Base-by-base conservation (phyloP, 2,329 filamentous ascomycete genomes). In the Nannizzia gypsea region DNA sequence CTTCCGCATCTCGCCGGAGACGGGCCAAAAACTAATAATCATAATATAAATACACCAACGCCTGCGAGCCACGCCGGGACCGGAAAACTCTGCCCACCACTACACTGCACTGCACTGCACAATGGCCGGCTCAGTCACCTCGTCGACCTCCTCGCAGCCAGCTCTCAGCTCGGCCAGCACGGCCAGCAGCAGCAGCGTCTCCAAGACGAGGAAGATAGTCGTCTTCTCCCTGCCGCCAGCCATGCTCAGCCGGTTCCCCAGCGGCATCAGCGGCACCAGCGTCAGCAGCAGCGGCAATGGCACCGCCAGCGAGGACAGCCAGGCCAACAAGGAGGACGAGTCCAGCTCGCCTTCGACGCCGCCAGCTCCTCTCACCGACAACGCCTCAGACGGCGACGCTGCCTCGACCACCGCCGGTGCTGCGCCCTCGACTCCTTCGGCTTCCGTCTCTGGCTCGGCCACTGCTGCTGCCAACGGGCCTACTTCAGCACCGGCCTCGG, bases 221-320 rank as follows among this genome's bases (percentile, higher is more conserved):
- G 65, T 72, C 60, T 69, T 78, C n/a, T 75, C 72, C 66, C 65
- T 78, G 52, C 69, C 73, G 6, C 64, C 72, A 3, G 65, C 68
- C 6, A 36, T 70, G 4, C 66, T 77, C n/a, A 67, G 68, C 61
- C 69, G 69, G 36, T 76, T 76, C 57, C 63, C 66, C 17, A 64
- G 62, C 15, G 54, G 65, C 56, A 63, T 8, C 31, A 36, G 65
- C 59, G 31, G 22, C 31, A n/a, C n/a, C n/a, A n/a, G n/a, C n/a
- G n/a, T n/a, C n/a, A n/a, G n/a, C n/a, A n/a, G n/a, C n/a, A n/a
- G n/a, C n/a, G n/a, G n/a, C n/a, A n/a, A n/a, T n/a, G n/a, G n/a
- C 36, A 56, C 6, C 13, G 24, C 63, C 65, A 46, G 46, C 60
- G 28, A 36, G 48, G 59, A 63, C 61, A 57, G 60, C 56, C 60